Evolutionary conservation across 257 asterid genomes (phyloP).

Genomic region (Solanum okadae): DNA sequence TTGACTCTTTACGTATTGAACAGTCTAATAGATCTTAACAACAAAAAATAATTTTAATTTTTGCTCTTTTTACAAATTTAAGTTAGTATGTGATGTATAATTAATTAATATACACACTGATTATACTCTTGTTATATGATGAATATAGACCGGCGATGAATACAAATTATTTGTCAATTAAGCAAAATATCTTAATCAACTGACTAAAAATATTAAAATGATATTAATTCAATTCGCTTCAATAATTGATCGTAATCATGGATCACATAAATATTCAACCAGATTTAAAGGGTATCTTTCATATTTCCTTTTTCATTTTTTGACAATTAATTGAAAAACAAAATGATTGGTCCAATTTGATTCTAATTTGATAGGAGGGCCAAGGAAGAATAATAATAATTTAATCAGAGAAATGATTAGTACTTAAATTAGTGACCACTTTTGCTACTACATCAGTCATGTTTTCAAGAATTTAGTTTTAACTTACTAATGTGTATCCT

Average conservation of each 20-base stretch:
- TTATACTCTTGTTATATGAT: neutral
- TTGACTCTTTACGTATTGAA: no score
- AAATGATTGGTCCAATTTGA: neutral
- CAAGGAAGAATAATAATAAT: neutral
- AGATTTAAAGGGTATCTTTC: neutral
- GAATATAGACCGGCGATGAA: neutral
- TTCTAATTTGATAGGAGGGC: neutral
- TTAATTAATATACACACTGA: neutral
- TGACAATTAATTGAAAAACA: neutral
- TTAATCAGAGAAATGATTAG: neutral
- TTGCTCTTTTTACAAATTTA: neutral
- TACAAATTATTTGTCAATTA: neutral
- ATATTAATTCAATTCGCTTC: neutral
- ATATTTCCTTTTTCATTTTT: neutral
- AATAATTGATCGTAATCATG: neutral
- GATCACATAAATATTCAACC: neutral
- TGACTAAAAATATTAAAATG: neutral
- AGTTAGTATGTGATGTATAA: neutral
- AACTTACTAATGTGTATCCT: neutral
- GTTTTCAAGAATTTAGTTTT: neutral
- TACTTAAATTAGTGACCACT: neutral
- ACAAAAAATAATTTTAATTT: neutral
- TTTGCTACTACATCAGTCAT: neutral
- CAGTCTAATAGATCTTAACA: no score
- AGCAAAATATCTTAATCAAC: neutral